These are phyloP conservation scores for Chimonanthus praecox DNA, from an alignment of 164 flowering plant genomes.

Conservation along the genomic window DNA sequence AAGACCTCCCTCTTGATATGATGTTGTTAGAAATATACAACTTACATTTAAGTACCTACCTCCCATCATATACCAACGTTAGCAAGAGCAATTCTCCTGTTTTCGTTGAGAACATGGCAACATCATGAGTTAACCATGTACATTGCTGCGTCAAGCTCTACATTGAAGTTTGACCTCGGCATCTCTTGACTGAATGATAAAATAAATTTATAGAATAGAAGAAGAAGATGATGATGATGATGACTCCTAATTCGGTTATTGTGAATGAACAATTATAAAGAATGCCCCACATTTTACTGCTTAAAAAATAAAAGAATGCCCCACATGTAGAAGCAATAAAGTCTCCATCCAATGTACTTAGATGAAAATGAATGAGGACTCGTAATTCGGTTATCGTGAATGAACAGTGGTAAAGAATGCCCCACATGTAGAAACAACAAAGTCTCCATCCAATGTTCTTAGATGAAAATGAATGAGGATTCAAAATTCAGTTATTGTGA, in stretches of 20 bases:
- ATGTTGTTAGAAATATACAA: not conserved
- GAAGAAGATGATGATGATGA: no score
- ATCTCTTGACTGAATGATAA: slow-evolving; percentile 65
- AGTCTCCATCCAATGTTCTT: no score
- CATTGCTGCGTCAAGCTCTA: slow-evolving; percentile 97
- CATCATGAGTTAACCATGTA: slow-evolving; percentile 78
- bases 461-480: not conserved
- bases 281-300: not conserved
- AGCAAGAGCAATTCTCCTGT: slow-evolving; percentile 84
- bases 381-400: not conserved
- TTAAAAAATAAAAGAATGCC: not conserved
- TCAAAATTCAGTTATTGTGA: not conserved
- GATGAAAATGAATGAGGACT: not conserved
- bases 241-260: not conserved
- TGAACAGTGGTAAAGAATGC: not conserved
- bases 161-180: slow-evolving; percentile 70
- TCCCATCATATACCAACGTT: slow-evolving; percentile 81
- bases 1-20: not conserved
- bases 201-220: not conserved
- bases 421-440: no score
- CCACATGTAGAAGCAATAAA: no score
- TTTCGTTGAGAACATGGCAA: slow-evolving; percentile 89
- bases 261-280: not conserved
- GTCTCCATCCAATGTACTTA: no score
- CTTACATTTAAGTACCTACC: slow-evolving; percentile 37